Evolutionary conservation across 352 stramenopile genomes (phyloP), one percentile per base, ranked within the genome.

Genomic region (Phytophthora macrochlamydospora): DNA sequence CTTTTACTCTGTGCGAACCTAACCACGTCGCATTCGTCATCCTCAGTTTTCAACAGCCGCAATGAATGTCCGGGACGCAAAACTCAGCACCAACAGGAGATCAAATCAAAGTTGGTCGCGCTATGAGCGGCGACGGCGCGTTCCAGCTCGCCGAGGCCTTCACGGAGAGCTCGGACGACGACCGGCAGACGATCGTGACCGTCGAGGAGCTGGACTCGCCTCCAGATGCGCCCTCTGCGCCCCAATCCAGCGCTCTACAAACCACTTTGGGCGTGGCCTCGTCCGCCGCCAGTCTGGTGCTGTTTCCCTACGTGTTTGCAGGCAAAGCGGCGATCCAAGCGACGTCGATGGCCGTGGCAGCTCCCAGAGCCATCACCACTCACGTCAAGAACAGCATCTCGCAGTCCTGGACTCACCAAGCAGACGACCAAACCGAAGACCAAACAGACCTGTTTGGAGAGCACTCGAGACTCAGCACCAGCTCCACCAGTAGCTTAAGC

Each of bases 251-350:
- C 3, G 58, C 59, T n/a, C 62, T 92, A 14, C 76, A 86, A 51
- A 67, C 78, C 48, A 90, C 81, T 52, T 69, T 92, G 4, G 73
- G 69, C 31, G 68, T 90, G 18, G 83, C 83, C 54, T 85, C 78
- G 1, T 78, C 67, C 2, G 81, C 83, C 5, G 83, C 83, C n/a
- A 88, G 61, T 54, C 61, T 91, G 18, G 74, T 90, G 72, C 65
- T 92, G 4, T 76, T 76, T 28, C 85, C 85, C 49, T 91, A 89
- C 68, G 69, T 90, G 6, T 66, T 77, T 12, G 84, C 83, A 1
- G 81, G 83, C 32, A 86, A 81, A 66, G 83, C 58, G 12, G 83
- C 76, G 42, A 81, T 84, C 32, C 68, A 85, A 12, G 85, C 77
- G 9, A 90, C 82, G 63, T 81, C 79, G 9, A 80, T 78, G 54